Conservation (phyloP, 2,329 filamentous ascomycete species). For the Diaporthe nobilis region DNA sequence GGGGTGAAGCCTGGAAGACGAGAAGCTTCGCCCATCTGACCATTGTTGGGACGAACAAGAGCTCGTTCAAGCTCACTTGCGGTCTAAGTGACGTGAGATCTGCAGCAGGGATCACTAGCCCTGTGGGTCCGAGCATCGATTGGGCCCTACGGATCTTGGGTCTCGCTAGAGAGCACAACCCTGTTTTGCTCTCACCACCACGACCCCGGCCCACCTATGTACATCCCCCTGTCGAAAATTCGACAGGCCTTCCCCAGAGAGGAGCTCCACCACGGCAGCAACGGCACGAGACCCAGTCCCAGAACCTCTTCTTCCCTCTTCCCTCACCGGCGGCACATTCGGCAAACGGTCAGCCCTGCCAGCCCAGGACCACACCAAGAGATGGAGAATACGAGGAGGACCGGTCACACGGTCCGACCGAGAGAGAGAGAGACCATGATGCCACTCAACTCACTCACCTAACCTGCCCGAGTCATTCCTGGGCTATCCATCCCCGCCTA, state of each 20-base stretch:
- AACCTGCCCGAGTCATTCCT: conserved; percentile 9
- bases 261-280: conserved; percentile 22
- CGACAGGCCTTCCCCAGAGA: conserved; percentile 28
- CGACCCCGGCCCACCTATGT: not conserved
- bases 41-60: conserved; percentile 20
- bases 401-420: conserved; percentile 17
- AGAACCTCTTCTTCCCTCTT: not conserved
- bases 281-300: not conserved
- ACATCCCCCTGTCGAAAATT: not conserved
- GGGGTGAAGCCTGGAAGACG: not conserved
- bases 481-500: not conserved
- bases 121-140: conserved; percentile 14
- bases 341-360: conserved; percentile 5
- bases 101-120: conserved; percentile 17
- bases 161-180: not conserved
- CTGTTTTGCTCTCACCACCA: not conserved
- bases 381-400: not conserved
- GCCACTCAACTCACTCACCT: not conserved
- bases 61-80: not conserved
- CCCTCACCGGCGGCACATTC: conserved; percentile 12
- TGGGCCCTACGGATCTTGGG: not conserved
- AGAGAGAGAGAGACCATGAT: conserved; percentile 2
- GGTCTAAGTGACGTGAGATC: conserved; percentile 30
- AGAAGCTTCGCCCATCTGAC: conserved; percentile 22
- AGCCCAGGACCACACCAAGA: not conserved